Percentiles rank a stretch among this genome's conserved stretches.
Evolutionary conservation across 2,329 filamentous ascomycete genomes (phyloP).

Genomic region (Epichloe sibirici): DNA sequence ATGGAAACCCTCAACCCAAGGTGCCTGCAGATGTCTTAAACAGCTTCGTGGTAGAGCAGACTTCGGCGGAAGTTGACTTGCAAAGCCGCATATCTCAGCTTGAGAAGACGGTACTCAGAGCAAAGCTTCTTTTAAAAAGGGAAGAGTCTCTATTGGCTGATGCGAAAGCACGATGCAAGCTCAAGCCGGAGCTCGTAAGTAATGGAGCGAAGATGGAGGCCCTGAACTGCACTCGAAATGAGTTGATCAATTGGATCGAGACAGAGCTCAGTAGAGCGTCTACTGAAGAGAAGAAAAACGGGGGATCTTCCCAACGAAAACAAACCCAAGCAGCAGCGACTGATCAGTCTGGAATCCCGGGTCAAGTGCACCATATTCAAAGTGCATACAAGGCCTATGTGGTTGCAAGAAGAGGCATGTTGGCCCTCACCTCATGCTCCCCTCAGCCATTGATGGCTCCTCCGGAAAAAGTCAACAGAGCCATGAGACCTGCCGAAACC

Average conservation of each 20-base stretch:
- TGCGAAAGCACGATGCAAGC: constrained; percentile 27
- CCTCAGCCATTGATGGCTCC: constrained; percentile 15
- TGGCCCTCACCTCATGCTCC: constrained; percentile 26
- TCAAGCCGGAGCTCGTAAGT: constrained; percentile 24
- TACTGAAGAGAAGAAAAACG: constrained; percentile 20
- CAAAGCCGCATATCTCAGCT: constrained; percentile 36
- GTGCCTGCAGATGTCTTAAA: constrained; percentile 41
- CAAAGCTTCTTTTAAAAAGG: constrained; percentile 42
- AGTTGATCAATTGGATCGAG: constrained; percentile 55
- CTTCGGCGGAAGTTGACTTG: constrained; percentile 28
- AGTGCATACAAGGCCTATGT: constrained; percentile 43
- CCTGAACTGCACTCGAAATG: constrained; percentile 41
- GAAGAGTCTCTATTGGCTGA: constrained; percentile 44
- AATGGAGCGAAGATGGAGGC: constrained; percentile 36
- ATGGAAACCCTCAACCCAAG: constrained; percentile 31
- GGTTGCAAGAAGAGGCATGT: constrained; percentile 33
- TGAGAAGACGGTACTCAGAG: constrained; percentile 45
- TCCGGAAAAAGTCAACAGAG: neutral
- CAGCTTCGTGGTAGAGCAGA: constrained; percentile 32
- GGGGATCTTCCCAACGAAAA: constrained; percentile 14
- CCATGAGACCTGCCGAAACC: constrained; percentile 7
- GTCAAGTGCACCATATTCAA: constrained; percentile 34
- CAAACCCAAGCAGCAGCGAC: constrained; percentile 10
- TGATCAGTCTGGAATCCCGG: constrained; percentile 21
- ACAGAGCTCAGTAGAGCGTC: constrained; percentile 44